A percentile compares a stretch with the other conserved stretches of the same genome.
Evolutionary conservation across 176 grass and related monocot genomes (phyloP).

Genomic region (Dendrocalamus sinicus): DNA sequence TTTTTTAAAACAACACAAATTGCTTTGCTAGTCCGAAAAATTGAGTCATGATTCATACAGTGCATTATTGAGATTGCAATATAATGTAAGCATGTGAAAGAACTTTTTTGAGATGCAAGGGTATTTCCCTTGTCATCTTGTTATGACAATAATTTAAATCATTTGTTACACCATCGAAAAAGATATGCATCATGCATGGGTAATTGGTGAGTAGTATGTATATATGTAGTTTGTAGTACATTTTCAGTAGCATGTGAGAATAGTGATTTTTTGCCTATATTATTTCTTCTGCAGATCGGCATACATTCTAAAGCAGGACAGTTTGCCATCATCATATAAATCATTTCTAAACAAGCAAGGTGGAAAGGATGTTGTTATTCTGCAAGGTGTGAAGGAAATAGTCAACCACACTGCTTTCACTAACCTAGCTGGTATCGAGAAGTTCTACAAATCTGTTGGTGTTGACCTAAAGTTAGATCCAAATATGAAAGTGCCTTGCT

Average conservation of each 20-base stretch:
- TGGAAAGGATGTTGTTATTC: constrained; percentile 77
- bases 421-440: constrained; percentile 73
- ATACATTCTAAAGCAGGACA: constrained; percentile 89
- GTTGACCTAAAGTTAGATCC: constrained; percentile 87
- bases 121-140: neutral
- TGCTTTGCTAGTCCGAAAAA: neutral
- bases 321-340: constrained; percentile 87
- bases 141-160: neutral
- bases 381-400: constrained; percentile 87
- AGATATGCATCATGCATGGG: constrained; percentile 1
- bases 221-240: neutral
- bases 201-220: neutral
- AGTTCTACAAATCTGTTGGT: constrained; percentile 82
- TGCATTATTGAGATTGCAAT: neutral
- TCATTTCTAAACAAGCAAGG: constrained; percentile 93
- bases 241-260: neutral
- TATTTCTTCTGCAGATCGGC: constrained; percentile 64
- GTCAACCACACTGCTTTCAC: constrained; percentile 67
- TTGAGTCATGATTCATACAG: neutral
- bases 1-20: neutral
- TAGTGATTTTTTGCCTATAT: constrained; percentile 17
- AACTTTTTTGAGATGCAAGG: neutral
- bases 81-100: constrained; percentile 6
- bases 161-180: constrained; percentile 13
- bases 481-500: constrained; percentile 88